These are phyloP conservation scores for Poronia punctata DNA, from an alignment of 495 filamentous ascomycete genomes.

Conservation along the genomic window DNA sequence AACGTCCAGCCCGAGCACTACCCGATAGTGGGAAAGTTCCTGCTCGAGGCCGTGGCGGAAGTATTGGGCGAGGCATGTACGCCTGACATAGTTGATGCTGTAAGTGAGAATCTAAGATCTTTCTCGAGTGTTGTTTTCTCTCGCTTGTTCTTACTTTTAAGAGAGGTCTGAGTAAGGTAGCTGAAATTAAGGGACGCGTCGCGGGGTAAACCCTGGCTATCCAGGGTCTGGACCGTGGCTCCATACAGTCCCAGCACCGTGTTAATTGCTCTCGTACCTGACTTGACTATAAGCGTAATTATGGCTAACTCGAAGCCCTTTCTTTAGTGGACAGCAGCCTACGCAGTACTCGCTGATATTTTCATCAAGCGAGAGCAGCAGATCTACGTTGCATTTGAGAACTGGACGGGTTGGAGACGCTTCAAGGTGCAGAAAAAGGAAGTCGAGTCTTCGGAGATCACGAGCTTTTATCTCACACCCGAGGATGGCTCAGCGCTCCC, in stretches of 20 bases:
- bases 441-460: constrained; percentile 57
- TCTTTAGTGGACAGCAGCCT: constrained; percentile 59
- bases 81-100: constrained; percentile 55
- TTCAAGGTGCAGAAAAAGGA: constrained; percentile 60
- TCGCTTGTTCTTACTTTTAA: too few relatives aligned
- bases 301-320: too few relatives aligned
- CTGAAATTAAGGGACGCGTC: too few relatives aligned
- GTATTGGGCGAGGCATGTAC: constrained; percentile 64
- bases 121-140: too few relatives aligned
- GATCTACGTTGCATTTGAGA: constrained; percentile 48
- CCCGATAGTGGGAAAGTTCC: constrained; percentile 58
- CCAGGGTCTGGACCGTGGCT: too few relatives aligned
- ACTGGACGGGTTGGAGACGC: constrained; percentile 59
- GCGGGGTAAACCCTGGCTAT: too few relatives aligned
- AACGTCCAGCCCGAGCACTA: constrained; percentile 63
- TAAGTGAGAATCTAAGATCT: too few relatives aligned
- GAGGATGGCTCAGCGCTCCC: constrained; percentile 56
- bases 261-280: too few relatives aligned
- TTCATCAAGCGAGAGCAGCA: constrained; percentile 59
- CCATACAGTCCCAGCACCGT: too few relatives aligned
- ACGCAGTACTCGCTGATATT: constrained; percentile 62
- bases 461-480: constrained; percentile 63
- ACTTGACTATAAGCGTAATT: too few relatives aligned
- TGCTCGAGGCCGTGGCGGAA: constrained; percentile 60
- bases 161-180: too few relatives aligned